Percentiles rank a stretch among this genome's conserved stretches.
Conservation (phyloP, 108 stramenopile genomes). For the Cyclotella cryptica region DNA sequence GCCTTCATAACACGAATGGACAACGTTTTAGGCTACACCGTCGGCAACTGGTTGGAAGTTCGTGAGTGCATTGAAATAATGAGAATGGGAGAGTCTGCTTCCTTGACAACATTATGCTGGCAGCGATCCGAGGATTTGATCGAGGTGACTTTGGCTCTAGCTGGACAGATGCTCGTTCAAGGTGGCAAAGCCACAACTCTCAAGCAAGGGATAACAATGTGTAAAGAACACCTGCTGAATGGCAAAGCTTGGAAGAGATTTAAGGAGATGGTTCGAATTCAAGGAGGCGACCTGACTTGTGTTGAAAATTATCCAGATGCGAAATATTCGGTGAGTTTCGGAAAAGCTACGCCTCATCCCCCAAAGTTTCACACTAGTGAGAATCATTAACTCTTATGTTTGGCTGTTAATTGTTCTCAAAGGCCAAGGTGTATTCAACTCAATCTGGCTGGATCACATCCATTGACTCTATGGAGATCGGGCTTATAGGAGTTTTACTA, state of each 20-base stretch:
- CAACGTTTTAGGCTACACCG: conserved; percentile 66
- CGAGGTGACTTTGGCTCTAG: conserved; percentile 66
- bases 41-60: conserved; percentile 89
- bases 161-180: conserved; percentile 83
- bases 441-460: conserved; percentile 53
- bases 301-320: conserved; percentile 49
- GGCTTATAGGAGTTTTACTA: conserved; percentile 58
- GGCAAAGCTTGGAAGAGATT: conserved; percentile 75
- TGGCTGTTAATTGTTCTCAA: not conserved
- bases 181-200: conserved; percentile 45
- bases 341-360: not conserved
- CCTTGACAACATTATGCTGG: not conserved
- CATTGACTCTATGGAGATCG: conserved; percentile 68
- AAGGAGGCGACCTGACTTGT: conserved; percentile 71
- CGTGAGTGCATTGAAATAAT: conserved; percentile 80
- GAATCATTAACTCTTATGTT: not conserved
- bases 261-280: conserved; percentile 76
- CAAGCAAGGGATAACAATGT: conserved; percentile 53
- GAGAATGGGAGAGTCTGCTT: conserved; percentile 31
- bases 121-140: conserved; percentile 53
- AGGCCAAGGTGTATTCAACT: conserved; percentile 35
- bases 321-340: conserved; percentile 27
- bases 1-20: conserved; percentile 87
- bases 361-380: not conserved
- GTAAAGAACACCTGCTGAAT: conserved; percentile 56